Conservation (phyloP, 2,329 filamentous ascomycete species). For the Diaporthe nobilis region DNA sequence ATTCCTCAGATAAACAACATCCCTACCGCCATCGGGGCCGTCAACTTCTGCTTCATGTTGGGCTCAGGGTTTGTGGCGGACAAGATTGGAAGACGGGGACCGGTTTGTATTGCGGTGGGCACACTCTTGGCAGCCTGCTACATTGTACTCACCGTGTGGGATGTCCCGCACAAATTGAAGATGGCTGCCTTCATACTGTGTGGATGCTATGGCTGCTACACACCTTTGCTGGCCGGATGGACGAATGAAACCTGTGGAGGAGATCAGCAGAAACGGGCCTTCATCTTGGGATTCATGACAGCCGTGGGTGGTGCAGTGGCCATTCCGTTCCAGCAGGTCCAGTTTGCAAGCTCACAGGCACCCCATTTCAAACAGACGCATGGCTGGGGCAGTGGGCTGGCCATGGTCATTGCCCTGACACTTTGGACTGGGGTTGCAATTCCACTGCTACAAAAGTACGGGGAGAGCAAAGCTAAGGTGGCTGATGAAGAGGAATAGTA, state of each 20-base stretch:
- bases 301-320: slow-evolving; percentile 54
- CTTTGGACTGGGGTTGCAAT: slow-evolving; percentile 52
- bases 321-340: slow-evolving; percentile 57
- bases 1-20: slow-evolving; percentile 61
- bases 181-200: slow-evolving; percentile 57
- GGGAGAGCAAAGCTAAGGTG: slow-evolving; percentile 37
- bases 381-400: slow-evolving; percentile 53
- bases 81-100: slow-evolving; percentile 53
- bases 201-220: slow-evolving; percentile 59
- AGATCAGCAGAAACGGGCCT: slow-evolving; percentile 59
- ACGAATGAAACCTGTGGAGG: slow-evolving; percentile 57
- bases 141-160: slow-evolving; percentile 55
- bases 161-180: slow-evolving; percentile 53
- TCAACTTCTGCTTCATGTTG: slow-evolving; percentile 59
- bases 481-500: slow-evolving; percentile 32
- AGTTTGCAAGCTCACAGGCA: slow-evolving; percentile 54
- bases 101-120: slow-evolving; percentile 55
- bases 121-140: slow-evolving; percentile 54
- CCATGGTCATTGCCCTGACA: slow-evolving; percentile 51
- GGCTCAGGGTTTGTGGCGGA: slow-evolving; percentile 48
- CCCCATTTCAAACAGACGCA: slow-evolving; percentile 53
- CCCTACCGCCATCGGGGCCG: slow-evolving; percentile 58
- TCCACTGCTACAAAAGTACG: slow-evolving; percentile 46
- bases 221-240: slow-evolving; percentile 58
- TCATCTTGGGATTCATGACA: slow-evolving; percentile 56